phyloP scores from a whole-genome alignment of 257 asterid genomes.

The Oldenlandia corymbosa region DNA sequence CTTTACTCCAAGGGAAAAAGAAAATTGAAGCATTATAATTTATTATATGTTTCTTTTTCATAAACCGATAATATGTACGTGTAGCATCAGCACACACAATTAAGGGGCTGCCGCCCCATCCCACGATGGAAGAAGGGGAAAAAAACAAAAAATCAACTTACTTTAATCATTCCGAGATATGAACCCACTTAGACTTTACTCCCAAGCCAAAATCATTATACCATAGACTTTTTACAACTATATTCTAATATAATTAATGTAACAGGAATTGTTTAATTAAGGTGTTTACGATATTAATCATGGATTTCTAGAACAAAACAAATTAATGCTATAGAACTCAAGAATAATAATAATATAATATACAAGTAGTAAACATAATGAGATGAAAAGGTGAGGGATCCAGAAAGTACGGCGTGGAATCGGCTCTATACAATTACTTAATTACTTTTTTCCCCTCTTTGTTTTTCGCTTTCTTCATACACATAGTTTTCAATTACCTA shows the following conservation, averaged over 20 bases:
- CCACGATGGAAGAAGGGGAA: conserved; percentile 30
- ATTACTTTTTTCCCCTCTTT: neutral
- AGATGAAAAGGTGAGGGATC: conserved; percentile 27
- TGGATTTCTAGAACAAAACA: neutral
- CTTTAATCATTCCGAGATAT: conserved; percentile 44
- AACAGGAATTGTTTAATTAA: no score
- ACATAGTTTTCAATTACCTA: conserved; percentile 26
- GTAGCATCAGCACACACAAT: conserved; percentile 5
- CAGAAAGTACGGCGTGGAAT: conserved; percentile 39
- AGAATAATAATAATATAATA: neutral
- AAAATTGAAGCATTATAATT: neutral
- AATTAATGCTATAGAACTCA: neutral
- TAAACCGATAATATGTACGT: neutral
- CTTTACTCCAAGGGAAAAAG: no score
- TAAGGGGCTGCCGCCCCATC: conserved; percentile 22
- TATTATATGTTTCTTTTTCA: neutral
- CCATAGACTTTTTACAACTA: conserved; percentile 36
- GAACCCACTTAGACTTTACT: conserved; percentile 50
- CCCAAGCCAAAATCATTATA: conserved; percentile 59
- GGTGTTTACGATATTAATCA: no score
- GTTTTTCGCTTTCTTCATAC: neutral
- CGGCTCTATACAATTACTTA: conserved; percentile 8
- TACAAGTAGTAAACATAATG: neutral
- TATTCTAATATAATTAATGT: neutral
- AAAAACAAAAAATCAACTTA: neutral